phyloP scores from a whole-genome alignment of 2,329 filamentous ascomycete species.

The Berkeleyomyces basicola region DNA sequence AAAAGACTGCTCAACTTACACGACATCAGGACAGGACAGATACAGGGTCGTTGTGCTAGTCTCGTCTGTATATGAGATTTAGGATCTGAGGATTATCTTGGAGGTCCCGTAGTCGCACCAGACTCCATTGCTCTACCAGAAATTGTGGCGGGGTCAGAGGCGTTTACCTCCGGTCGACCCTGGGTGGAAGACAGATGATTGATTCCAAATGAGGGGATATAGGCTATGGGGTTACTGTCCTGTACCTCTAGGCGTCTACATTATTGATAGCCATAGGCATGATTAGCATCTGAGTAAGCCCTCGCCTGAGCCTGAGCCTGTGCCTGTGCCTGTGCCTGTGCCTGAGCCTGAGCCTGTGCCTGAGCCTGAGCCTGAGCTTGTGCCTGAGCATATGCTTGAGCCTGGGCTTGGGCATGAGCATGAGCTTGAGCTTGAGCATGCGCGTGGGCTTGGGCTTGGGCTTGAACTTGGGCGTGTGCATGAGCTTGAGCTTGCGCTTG shows the following conservation, averaged over 20 bases:
- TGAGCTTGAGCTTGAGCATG: constrained; percentile 6
- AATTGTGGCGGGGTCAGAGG: background rate
- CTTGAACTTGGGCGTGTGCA: background rate
- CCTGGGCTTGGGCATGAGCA: background rate
- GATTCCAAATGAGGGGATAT: background rate
- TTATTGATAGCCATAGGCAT: constrained; percentile 8
- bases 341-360: constrained; percentile 3
- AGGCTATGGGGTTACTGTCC: background rate
- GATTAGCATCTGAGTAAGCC: constrained; percentile 7
- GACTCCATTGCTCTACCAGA: background rate
- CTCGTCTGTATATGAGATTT: too few relatives aligned
- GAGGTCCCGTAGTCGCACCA: too few relatives aligned
- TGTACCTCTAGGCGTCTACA: background rate
- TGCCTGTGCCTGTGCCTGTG: constrained; percentile 10
- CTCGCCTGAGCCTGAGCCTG: background rate
- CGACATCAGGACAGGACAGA: too few relatives aligned
- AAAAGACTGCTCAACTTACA: too few relatives aligned
- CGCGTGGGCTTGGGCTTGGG: background rate
- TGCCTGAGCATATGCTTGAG: constrained; percentile 8
- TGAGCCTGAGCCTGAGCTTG: constrained; percentile 10
- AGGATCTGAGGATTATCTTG: too few relatives aligned
- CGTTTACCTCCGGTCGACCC: background rate
- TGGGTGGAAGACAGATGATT: background rate
- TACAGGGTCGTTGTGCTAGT: too few relatives aligned
- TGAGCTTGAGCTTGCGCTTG: constrained; percentile 10